phyloP scores from a whole-genome alignment of 2,329 filamentous ascomycete genomes.

The Dactylellina parvicollis region DNA sequence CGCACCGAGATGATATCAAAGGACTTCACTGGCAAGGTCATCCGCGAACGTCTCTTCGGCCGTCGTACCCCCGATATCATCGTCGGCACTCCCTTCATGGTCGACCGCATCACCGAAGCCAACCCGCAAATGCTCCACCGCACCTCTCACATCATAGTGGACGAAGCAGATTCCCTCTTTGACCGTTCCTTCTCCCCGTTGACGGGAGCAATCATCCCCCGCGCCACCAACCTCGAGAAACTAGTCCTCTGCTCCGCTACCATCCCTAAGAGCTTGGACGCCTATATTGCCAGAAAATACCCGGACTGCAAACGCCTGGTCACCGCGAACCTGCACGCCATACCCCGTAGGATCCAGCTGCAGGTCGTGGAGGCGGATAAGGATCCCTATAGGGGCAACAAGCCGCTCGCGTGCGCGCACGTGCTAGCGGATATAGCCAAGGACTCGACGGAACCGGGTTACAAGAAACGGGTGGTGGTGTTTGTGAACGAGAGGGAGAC shows the following conservation, averaged over 20 bases:
- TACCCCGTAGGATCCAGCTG: slow-evolving; percentile 91
- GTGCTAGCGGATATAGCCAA: slow-evolving; percentile 93
- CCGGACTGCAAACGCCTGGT: slow-evolving; percentile 86
- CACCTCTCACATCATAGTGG: slow-evolving; percentile 86
- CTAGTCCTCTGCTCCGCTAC: slow-evolving; percentile 95
- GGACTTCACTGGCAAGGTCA: slow-evolving; percentile 77
- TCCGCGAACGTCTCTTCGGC: slow-evolving; percentile 84
- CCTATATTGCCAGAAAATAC: slow-evolving; percentile 81
- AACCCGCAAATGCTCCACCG: slow-evolving; percentile 94
- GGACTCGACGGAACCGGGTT: slow-evolving; percentile 71
- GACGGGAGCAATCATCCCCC: slow-evolving; percentile 84
- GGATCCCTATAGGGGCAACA: slow-evolving; percentile 93
- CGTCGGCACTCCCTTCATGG: slow-evolving; percentile 78
- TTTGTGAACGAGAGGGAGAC: slow-evolving; percentile 97
- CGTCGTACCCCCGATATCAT: slow-evolving; percentile 64
- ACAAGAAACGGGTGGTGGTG: slow-evolving; percentile 86
- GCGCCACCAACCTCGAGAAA: slow-evolving; percentile 80
- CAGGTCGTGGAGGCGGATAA: slow-evolving; percentile 91
- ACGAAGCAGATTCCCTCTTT: slow-evolving; percentile 95
- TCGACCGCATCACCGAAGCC: slow-evolving; percentile 84
- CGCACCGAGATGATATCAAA: slow-evolving; percentile 84
- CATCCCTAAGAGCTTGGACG: slow-evolving; percentile 88
- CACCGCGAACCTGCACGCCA: slow-evolving; percentile 94
- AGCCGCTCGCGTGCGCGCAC: slow-evolving; percentile 90
- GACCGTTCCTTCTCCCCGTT: slow-evolving; percentile 90